phyloP scores from a whole-genome alignment of 441 rosid species.

The Adansonia madagascariensis region DNA sequence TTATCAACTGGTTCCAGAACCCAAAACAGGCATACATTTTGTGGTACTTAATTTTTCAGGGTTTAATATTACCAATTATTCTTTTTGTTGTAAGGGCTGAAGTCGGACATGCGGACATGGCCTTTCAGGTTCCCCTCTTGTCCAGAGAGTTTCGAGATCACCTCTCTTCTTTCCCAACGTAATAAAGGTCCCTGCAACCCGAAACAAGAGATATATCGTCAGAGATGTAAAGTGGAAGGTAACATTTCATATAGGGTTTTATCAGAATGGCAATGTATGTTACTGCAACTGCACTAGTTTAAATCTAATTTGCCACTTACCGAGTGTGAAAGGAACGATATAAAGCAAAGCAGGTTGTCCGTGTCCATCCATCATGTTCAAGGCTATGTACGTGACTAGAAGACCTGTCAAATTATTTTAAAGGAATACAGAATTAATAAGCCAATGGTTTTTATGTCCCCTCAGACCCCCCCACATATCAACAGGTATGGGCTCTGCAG shows the following conservation, averaged over 20 bases:
- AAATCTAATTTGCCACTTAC: slow-evolving; percentile 40
- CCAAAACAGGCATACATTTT: background rate
- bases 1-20: background rate
- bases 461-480: background rate
- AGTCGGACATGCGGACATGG: slow-evolving; percentile 72
- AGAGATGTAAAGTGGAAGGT: background rate
- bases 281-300: background rate
- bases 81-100: slow-evolving; percentile 31
- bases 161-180: slow-evolving; percentile 85
- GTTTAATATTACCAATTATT: slow-evolving; percentile 19
- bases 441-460: background rate
- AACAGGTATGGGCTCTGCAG: background rate
- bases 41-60: background rate
- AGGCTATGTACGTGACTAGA: slow-evolving; percentile 72
- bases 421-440: background rate
- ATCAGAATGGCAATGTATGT: background rate
- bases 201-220: background rate
- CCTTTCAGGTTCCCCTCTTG: slow-evolving; percentile 76
- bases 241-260: background rate
- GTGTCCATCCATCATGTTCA: slow-evolving; percentile 83
- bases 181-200: slow-evolving; percentile 69
- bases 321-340: slow-evolving; percentile 77
- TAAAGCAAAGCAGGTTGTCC: slow-evolving; percentile 86
- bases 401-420: slow-evolving; percentile 49
- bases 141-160: slow-evolving; percentile 77